phyloP scores from a whole-genome alignment of 1,139 yeast species.

The Pichia sp. region DNA sequence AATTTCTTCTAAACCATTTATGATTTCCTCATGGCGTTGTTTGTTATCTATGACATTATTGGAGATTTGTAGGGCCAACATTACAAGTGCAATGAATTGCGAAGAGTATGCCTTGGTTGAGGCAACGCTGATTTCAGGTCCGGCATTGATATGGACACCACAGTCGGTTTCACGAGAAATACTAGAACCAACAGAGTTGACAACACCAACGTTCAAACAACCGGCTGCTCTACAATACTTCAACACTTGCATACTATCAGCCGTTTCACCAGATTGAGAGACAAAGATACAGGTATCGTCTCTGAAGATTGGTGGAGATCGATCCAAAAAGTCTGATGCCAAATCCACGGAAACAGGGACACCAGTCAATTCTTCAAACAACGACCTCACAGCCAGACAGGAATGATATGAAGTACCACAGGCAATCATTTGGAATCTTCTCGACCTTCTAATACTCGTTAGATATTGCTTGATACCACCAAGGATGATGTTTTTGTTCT shows the following conservation, averaged over 20 bases:
- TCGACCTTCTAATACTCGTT: conserved; percentile 86
- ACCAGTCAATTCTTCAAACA: conserved; percentile 94
- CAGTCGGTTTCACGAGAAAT: conserved; percentile 97
- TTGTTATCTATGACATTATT: conserved; percentile 81
- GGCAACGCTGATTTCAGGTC: conserved; percentile 99
- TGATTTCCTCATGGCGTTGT: conserved; percentile 77
- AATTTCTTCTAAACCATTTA: conserved; percentile 76
- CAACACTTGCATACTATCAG: conserved; percentile 95
- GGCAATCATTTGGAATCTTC: conserved; percentile 96
- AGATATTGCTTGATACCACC: conserved; percentile 89
- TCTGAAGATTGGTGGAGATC: conserved; percentile 93
- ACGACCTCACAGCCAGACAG: conserved; percentile 93
- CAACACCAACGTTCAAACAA: conserved; percentile 95
- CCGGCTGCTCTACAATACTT: conserved; percentile 97
- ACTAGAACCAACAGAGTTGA: conserved; percentile 91
- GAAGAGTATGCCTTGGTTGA: conserved; percentile 99
- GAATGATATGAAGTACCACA: conserved; percentile 99
- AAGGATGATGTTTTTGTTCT: conserved; percentile 65
- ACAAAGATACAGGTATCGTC: conserved; percentile 98
- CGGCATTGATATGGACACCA: conserved; percentile 99
- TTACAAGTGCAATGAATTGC: conserved; percentile 93
- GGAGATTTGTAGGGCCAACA: conserved; percentile 91
- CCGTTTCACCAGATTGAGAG: conserved; percentile 98
- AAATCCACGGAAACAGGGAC: conserved; percentile 94
- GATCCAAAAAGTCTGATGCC: conserved; percentile 95